Percentiles rank a stretch among this genome's conserved stretches.
phyloP scores from a whole-genome alignment of 2,329 filamentous ascomycete genomes.

The Aspergillus brasiliensis region DNA sequence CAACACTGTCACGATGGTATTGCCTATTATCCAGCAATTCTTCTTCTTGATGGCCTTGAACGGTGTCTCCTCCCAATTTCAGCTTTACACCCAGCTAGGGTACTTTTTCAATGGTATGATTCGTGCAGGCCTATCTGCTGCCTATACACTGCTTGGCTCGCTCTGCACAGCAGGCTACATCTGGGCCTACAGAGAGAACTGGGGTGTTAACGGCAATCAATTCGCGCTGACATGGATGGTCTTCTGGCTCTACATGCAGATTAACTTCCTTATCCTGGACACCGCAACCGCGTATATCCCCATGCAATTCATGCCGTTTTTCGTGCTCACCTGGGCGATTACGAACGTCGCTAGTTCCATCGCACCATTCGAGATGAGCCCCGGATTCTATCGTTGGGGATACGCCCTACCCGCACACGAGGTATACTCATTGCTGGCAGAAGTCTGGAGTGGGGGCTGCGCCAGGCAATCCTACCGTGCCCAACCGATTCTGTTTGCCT shows the following conservation, averaged over 20 bases:
- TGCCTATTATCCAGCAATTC: slow-evolving; percentile 47
- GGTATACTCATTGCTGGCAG: slow-evolving; percentile 41
- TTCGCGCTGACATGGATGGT: slow-evolving; percentile 45
- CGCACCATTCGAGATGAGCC: slow-evolving; percentile 41
- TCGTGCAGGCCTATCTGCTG: slow-evolving; percentile 8
- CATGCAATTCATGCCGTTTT: slow-evolving; percentile 33
- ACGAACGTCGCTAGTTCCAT: slow-evolving; percentile 43
- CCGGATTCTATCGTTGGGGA: slow-evolving; percentile 44
- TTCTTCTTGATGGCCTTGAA: slow-evolving; percentile 51
- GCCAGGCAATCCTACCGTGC: neutral
- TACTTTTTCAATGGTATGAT: slow-evolving; percentile 5
- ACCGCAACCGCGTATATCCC: slow-evolving; percentile 41
- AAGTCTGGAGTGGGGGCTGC: slow-evolving; percentile 16
- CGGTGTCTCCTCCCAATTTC: slow-evolving; percentile 36
- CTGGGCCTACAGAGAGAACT: slow-evolving; percentile 16
- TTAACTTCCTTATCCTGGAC: slow-evolving; percentile 45
- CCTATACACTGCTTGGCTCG: slow-evolving; percentile 8
- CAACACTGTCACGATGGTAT: slow-evolving; percentile 45
- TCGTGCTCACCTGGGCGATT: slow-evolving; percentile 44
- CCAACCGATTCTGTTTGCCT: neutral
- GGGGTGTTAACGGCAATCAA: slow-evolving; percentile 26
- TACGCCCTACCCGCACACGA: slow-evolving; percentile 45
- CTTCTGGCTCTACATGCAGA: slow-evolving; percentile 44
- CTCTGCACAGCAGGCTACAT: slow-evolving; percentile 15
- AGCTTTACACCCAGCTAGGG: slow-evolving; percentile 4